Evolutionary conservation across 2,329 filamentous ascomycete genomes (phyloP), one percentile per base, ranked within the genome.

Genomic region (Graphium sp.): DNA sequence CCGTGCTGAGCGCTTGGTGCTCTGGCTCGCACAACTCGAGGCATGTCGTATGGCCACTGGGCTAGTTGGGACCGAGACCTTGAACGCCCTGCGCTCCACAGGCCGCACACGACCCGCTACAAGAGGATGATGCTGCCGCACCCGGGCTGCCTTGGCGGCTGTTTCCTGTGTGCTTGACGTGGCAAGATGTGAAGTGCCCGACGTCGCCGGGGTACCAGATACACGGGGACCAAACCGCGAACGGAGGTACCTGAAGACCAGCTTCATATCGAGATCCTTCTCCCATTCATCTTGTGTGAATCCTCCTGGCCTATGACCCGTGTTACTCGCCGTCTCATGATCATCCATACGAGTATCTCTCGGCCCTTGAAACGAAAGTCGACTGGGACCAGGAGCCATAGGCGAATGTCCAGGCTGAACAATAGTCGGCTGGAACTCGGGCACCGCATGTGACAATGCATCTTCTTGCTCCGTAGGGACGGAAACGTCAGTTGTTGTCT

Each of bases 201-300:
- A 43, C 10, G 55, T 50, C 15, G 46, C 41, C 27, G 58, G 49
- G 38, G 43, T 50, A 35, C 56, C 49, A 30, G 50, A 47, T 13
- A 58, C 47, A 6, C 57, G 55, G 11, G 66, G 57, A 33, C 70
- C 60, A 48, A 92, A 87, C 34, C 81, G 74, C 12, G 71, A 78
- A 33, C 75, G 70, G 18, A 93, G 63, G 45, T 89, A 95, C 27
- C 75, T 73, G 56, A 95, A 95, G 19, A 95, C 80, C 48, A 93
- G 78, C 45, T 79, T 80, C 38, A 94, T 70, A 43, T 95, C 85
- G 5, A 95, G 65, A 30, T 93, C 81, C 34, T 77, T 74, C 52
- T 95, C 85, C 89, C 89, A 98, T 45, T 93, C 89, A 20, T 89
- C 80, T 41, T 81, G 62, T 2, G 65, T 68, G 35, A 72, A 72